A percentile compares a stretch with the other conserved stretches of the same genome.
phyloP scores from a whole-genome alignment of 75 land plant genomes.

The Pinus taeda region DNA sequence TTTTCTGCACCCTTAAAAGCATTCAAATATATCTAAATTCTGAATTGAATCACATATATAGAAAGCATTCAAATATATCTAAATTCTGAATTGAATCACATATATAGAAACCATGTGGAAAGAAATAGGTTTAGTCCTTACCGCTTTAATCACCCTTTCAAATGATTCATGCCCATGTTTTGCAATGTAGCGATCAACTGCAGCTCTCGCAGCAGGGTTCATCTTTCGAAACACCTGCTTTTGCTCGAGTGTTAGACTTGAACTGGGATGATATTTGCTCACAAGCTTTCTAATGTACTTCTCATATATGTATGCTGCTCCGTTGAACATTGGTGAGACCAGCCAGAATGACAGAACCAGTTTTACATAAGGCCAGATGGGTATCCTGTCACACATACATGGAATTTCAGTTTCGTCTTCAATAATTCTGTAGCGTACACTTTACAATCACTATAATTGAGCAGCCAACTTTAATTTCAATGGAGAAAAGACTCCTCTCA shows the following conservation, averaged over 20 bases:
- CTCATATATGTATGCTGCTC: slow-evolving; percentile 45
- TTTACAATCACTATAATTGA: too few relatives aligned
- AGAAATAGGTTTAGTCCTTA: slow-evolving; percentile 15
- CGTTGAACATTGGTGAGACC: slow-evolving; percentile 41
- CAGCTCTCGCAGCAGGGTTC: slow-evolving; percentile 58
- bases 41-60: too few relatives aligned
- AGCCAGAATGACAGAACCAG: slow-evolving; percentile 28
- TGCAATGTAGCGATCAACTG: slow-evolving; percentile 57
- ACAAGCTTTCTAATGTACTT: slow-evolving; percentile 16
- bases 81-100: too few relatives aligned
- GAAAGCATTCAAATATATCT: too few relatives aligned
- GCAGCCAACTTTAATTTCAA: neutral
- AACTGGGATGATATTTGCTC: neutral
- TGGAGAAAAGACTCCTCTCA: neutral
- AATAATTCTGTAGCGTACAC: too few relatives aligned
- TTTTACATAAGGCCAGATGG: slow-evolving; percentile 41
- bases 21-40: too few relatives aligned
- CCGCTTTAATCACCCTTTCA: slow-evolving; percentile 62
- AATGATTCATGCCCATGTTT: slow-evolving; percentile 64
- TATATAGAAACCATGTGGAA: too few relatives aligned
- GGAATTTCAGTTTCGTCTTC: too few relatives aligned
- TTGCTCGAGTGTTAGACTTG: slow-evolving; percentile 20
- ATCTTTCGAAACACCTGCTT: slow-evolving; percentile 58
- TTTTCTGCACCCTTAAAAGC: too few relatives aligned
- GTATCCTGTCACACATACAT: slow-evolving; percentile 30